These are phyloP conservation scores for Fistulifera pelliculosa DNA, from an alignment of 108 stramenopile genomes.

Conservation along the genomic window DNA sequence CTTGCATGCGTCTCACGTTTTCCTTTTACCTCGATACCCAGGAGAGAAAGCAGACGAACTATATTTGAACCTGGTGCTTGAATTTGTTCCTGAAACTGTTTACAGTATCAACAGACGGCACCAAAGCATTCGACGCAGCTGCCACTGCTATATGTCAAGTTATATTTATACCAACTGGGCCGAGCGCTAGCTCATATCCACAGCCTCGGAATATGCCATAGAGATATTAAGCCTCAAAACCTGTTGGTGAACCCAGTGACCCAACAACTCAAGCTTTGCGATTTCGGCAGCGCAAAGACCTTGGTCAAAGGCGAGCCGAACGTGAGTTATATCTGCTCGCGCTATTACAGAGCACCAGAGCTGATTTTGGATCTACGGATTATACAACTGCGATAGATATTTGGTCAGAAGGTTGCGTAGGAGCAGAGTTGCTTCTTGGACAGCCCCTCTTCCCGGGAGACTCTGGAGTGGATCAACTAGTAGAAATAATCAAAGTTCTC, in stretches of 20 bases:
- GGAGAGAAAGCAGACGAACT: conserved; percentile 88
- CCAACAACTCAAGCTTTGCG: conserved; percentile 94
- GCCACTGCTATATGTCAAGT: conserved; percentile 85
- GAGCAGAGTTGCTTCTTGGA: conserved; percentile 94
- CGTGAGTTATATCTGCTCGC: conserved; percentile 94
- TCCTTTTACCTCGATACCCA: conserved; percentile 23
- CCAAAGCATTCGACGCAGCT: conserved; percentile 84
- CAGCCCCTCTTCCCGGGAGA: conserved; percentile 97
- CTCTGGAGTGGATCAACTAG: conserved; percentile 97
- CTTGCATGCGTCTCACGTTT: not conserved
- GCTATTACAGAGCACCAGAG: conserved; percentile 99
- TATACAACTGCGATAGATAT: conserved; percentile 96
- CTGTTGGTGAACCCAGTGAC: conserved; percentile 90
- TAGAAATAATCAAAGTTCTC: conserved; percentile 98
- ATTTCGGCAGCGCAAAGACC: conserved; percentile 97
- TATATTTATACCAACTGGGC: conserved; percentile 96
- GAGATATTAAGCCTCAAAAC: conserved; percentile 99
- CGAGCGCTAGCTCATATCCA: conserved; percentile 96
- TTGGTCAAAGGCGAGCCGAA: conserved; percentile 94
- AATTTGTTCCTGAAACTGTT: conserved; percentile 98
- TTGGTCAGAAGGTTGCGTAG: conserved; percentile 92
- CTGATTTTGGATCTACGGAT: conserved; percentile 98
- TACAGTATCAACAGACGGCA: conserved; percentile 88
- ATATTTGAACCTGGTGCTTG: conserved; percentile 97
- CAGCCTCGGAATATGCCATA: conserved; percentile 91